Conservation (phyloP, 768 basidiomycete species). For the Lyophyllum shimeji region DNA sequence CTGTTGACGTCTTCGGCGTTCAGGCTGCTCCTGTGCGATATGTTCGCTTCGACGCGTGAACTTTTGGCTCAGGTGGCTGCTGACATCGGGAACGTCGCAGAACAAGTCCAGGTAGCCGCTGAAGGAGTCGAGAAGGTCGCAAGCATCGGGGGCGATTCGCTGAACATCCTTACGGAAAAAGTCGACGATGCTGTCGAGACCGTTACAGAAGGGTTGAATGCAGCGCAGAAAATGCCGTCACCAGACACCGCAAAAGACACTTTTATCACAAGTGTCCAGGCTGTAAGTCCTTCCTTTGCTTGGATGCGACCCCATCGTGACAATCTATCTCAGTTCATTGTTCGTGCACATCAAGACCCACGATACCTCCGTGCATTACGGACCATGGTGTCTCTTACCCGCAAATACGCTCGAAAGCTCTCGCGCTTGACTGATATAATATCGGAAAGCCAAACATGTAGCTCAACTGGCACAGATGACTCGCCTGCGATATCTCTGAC, state of each 20-base stretch:
- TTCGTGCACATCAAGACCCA: conserved; percentile 30
- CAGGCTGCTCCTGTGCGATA: conserved; percentile 33
- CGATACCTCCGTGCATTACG: conserved; percentile 29
- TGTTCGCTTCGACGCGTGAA: conserved; percentile 29
- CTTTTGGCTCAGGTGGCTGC: conserved; percentile 30
- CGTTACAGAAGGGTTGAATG: neutral
- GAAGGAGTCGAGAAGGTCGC: conserved; percentile 27
- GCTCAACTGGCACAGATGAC: conserved; percentile 10
- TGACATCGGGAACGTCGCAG: conserved; percentile 29
- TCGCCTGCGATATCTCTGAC: neutral
- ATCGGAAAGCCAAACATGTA: conserved; percentile 9
- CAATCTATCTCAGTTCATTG: conserved; percentile 21
- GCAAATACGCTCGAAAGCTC: conserved; percentile 32
- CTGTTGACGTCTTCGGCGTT: conserved; percentile 34
- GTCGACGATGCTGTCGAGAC: neutral
- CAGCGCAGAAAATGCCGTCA: neutral
- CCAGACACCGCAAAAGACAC: conserved; percentile 6
- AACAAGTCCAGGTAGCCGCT: conserved; percentile 30
- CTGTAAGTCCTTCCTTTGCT: conserved; percentile 18
- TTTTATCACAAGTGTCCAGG: conserved; percentile 27
- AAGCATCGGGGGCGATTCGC: neutral
- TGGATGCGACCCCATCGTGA: neutral
- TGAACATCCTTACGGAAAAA: conserved; percentile 1
- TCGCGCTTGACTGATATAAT: conserved; percentile 14
- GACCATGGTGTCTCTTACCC: conserved; percentile 28